Base-by-base conservation (phyloP, 345 rosid species). In the Citrus sinensis region DNA sequence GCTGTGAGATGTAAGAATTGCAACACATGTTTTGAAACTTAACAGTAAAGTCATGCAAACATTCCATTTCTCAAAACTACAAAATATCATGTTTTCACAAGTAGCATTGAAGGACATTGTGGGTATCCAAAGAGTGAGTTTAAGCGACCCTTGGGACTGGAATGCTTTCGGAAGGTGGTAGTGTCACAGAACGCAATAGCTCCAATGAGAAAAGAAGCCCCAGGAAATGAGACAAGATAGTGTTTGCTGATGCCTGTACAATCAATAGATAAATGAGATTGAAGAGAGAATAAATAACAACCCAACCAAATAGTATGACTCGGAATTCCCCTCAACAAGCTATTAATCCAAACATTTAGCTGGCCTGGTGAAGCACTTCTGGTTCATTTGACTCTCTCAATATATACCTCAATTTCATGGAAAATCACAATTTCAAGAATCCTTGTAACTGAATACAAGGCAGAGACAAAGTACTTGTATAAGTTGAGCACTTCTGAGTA, bases 211-310 rank as follows among this genome's bases (percentile, higher is more conserved):
- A 94, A 66, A 90, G 87, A 54, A 96, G 94, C 37, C 99, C 98
- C 68, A 94, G 84, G 81, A 96, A 96, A 84, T 96, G 99, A 79
- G 99, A 96, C 32, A 96, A 95, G 84, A 94, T 86, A 1, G 98
- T 92, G 87, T 94, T 94, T 51, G 97, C 98, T 7, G 98, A 92
- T 73, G 99, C 99, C 99, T 96, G 89, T 89, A 88, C 42, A 65
- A 81, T 34, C 46, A 80, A 55, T 14, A 40, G 74, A 66, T 69
- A 25, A 14, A 75, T 64, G 30, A 71, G 66, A 58, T 65, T 4
- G 61, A 3, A 10, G 34, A 29, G 7, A 59, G 29, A 75, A 59
- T 20, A 68, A 54, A 46, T 14, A 20, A 64, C 76, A 24, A 55
- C 3, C 51, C 25, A 71, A 29, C 59, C 2, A 19, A 54, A 67